Evolutionary conservation across 2,329 filamentous ascomycete genomes (phyloP).

Genomic region (Pleoardoris graminearum): DNA sequence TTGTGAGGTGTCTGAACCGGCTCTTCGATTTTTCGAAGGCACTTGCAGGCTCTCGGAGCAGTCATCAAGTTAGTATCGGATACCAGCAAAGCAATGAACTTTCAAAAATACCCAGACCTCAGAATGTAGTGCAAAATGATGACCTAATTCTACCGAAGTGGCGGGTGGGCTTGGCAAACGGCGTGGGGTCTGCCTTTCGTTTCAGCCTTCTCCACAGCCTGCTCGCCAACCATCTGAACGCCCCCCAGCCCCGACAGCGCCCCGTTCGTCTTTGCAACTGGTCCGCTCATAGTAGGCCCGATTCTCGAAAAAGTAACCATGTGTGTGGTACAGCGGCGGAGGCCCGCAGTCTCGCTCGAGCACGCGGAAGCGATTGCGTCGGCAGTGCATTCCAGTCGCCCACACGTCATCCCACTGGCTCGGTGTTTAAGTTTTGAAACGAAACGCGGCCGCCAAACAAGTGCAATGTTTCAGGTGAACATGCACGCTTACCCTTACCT

Average conservation of each 20-base stretch:
- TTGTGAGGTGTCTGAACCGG: no score
- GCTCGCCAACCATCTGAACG: constrained; percentile 8
- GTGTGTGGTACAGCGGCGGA: not conserved
- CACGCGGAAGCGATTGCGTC: constrained; percentile 3
- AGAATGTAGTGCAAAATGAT: not conserved
- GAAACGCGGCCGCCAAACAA: constrained; percentile 20
- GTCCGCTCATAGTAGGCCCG: not conserved
- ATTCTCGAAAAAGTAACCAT: not conserved
- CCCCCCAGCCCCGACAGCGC: not conserved
- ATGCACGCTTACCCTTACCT: constrained; percentile 23
- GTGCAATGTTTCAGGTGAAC: constrained; percentile 33
- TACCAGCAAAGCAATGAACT: no score
- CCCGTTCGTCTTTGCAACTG: not conserved
- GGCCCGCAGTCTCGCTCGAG: constrained; percentile 1
- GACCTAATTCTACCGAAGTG: not conserved
- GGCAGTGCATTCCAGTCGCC: constrained; percentile 10
- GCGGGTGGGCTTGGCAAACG: constrained; percentile 7
- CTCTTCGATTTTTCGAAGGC: no score
- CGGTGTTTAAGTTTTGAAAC: constrained; percentile 25
- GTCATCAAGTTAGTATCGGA: no score
- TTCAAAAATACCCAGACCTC: no score
- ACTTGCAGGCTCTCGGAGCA: no score
- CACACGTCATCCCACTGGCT: constrained; percentile 13
- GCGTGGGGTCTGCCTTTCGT: constrained; percentile 13
- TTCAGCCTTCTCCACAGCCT: constrained; percentile 15